These are phyloP conservation scores for Cadophora sp. DNA, from an alignment of 2,329 filamentous ascomycete genomes.

Conservation along the genomic window DNA sequence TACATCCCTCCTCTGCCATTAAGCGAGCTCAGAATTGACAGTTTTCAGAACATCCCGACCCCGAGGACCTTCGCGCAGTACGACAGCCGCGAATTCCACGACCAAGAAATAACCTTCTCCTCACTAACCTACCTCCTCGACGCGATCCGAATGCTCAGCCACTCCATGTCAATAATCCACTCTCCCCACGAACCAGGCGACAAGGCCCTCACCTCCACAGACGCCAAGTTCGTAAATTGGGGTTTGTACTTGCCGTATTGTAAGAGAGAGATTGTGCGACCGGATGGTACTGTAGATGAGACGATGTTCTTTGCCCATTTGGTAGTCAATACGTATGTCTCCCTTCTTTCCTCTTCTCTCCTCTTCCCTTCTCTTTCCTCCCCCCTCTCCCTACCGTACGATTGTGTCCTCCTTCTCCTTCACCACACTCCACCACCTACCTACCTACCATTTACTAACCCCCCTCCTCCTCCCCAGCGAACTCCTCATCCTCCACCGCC, in stretches of 20 bases:
- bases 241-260: constrained; percentile 46
- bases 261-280: constrained; percentile 47
- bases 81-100: constrained; percentile 64
- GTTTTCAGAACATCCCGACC: constrained; percentile 49
- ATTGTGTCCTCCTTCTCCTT: no score
- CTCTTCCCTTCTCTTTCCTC: not conserved
- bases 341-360: not conserved
- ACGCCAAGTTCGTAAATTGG: constrained; percentile 46
- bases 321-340: constrained; percentile 42
- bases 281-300: constrained; percentile 46
- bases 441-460: no score
- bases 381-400: no score
- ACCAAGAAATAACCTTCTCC: constrained; percentile 62
- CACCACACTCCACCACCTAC: not conserved
- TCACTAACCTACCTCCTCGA: constrained; percentile 73
- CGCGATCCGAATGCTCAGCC: constrained; percentile 63
- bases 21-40: not conserved
- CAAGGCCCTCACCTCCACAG: constrained; percentile 21
- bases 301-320: constrained; percentile 46
- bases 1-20: not conserved
- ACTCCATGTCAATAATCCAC: constrained; percentile 53
- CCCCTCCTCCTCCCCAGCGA: constrained; percentile 4
- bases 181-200: constrained; percentile 54
- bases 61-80: constrained; percentile 64
- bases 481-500: constrained; percentile 54